Percentiles rank a stretch among this genome's conserved stretches.
Conservation (phyloP, 371 early-diverging fungal species). For the Nosema granulosis region DNA sequence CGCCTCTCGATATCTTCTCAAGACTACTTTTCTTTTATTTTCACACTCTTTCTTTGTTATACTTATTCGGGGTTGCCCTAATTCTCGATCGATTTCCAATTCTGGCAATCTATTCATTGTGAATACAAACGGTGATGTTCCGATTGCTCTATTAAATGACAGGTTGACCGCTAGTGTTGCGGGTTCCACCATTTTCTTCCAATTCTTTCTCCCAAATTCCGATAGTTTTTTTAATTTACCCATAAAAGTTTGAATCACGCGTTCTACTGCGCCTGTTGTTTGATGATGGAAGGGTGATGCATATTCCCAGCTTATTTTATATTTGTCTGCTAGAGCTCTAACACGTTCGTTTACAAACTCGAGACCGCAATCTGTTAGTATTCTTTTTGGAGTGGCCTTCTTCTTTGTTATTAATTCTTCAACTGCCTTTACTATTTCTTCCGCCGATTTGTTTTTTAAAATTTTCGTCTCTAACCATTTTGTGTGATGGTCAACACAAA, state of each 20-base stretch:
- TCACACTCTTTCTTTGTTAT: not conserved
- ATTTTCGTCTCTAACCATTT: constrained; percentile 17
- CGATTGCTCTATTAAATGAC: constrained; percentile 21
- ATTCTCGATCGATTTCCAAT: not conserved
- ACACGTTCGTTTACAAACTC: constrained; percentile 10
- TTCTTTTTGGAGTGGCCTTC: constrained; percentile 6
- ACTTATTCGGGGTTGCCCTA: not conserved
- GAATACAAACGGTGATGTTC: constrained; percentile 7
- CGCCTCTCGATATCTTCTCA: not conserved
- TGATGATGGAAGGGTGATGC: not conserved
- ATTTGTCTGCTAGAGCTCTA: not conserved
- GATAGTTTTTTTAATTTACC: constrained; percentile 24
- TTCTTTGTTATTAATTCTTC: constrained; percentile 8
- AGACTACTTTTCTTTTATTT: not conserved
- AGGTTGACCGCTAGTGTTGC: not conserved
- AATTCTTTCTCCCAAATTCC: constrained; percentile 13
- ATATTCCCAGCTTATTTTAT: constrained; percentile 2
- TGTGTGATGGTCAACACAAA: constrained; percentile 6
- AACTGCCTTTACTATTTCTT: not conserved
- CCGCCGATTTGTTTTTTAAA: not conserved
- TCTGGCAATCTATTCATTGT: not conserved
- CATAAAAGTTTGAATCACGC: constrained; percentile 17
- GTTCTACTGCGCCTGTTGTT: constrained; percentile 19
- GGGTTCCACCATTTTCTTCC: not conserved
- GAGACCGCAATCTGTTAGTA: constrained; percentile 23